Evolutionary conservation across 495 filamentous ascomycete species (phyloP), one percentile per base, ranked within the genome.

Genomic region (Pseudotulostoma volvatum): DNA sequence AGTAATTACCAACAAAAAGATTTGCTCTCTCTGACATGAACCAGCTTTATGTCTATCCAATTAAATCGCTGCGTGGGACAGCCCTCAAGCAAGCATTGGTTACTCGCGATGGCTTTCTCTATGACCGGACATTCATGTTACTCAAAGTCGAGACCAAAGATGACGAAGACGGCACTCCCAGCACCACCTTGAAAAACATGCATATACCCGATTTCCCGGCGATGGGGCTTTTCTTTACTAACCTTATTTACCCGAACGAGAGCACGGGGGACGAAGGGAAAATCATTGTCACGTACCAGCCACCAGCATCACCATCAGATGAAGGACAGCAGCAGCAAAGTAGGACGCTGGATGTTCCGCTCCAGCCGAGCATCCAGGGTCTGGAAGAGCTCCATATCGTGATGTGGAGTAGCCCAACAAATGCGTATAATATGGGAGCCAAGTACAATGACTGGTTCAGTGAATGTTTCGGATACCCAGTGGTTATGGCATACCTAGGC

Each of bases 11-110:
- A n/a, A n/a, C n/a, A n/a, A n/a, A n/a, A n/a, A n/a, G n/a, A n/a
- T n/a, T n/a, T n/a, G n/a, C n/a, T n/a, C n/a, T n/a, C n/a, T n/a
- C n/a, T n/a, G n/a, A n/a, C n/a, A n/a, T n/a, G n/a, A n/a, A n/a
- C 23, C 48, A 90, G 79, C 67, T 95, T 21, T 90, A 83, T 58
- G 66, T 81, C 31, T 92, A 93, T 52, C 85, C 87, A 39, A 81
- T 95, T 62, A 95, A 93, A 50, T 84, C 77, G 2, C 68, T 94
- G 1, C 74, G 79, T 3, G 74, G 70, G 3, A 71, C 81, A 19
- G 40, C 66, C 18, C 53, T 93, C 25, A 33, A 59, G 2, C 49
- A 61, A 15, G 68, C 79, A 8, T 43, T 57, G 4, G 50, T 87
- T 23, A 76, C 74, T 1, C 55, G 65, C n/a, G 67, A 74, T 43